Base-by-base conservation (phyloP, 176 grass and related monocot genomes). In the Otatea glauca region DNA sequence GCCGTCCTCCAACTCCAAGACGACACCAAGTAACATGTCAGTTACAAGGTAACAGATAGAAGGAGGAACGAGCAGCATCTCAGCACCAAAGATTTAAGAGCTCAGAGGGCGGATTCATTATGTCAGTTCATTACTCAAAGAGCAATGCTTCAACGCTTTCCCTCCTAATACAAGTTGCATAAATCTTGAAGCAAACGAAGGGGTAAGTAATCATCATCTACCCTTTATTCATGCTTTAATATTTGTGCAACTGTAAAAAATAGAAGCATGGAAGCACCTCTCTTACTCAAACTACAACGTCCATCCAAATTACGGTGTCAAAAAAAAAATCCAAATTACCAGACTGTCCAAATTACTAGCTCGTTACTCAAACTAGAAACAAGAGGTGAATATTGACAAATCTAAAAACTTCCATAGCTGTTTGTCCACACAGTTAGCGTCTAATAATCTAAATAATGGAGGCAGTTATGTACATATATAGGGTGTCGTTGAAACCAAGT, bases 391-490 rank as follows among this genome's bases (percentile, higher is more conserved):
- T n/a, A 78, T 65, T 72, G 56, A 54, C 74, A 56, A 23, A 9
- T 62, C 41, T 68, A 51, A 37, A 44, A 37, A 44, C 37, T 47
- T 7, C 12, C 50, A 61, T 76, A 56, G 60, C 48, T 68, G 24
- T 76, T 49, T 39, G 39, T 29, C 24, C 37, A 68, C 56, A 2
- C 7, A 18, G 73, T 54, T 59, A 25, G 41, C 15, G 5, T 60
- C 39, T 39, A 75, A 69, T 23, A 16, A 0, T 60, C 27, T 29
- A 75, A 69, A 50, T 41, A 43, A 76, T 77, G 0, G 1, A 42
- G 42, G 43, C 41, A 62, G 56, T 49, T 74, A 81, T 76, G 76
- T 76, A 85, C 82, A 89, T 76, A 85, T 77, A 89, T 14, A 62
- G 29, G 32, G 20, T 34, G 42, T 17, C 48, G 60, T 68, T 42